phyloP scores from a whole-genome alignment of 306 rosid genomes.

The Cicer pinnatifidum region DNA sequence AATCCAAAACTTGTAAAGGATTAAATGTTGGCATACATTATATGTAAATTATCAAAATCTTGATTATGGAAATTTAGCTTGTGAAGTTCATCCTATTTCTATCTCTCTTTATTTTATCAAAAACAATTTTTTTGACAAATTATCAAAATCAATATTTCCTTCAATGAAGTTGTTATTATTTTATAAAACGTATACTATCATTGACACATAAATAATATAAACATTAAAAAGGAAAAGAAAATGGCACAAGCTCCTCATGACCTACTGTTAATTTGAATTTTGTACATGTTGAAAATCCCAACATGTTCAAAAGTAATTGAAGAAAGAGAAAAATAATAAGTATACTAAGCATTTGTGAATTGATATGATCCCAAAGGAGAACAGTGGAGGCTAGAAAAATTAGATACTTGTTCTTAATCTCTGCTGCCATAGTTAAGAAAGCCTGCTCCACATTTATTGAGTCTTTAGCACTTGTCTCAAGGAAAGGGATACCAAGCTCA shows the following conservation, averaged over 20 bases:
- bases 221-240: not conserved
- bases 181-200: not conserved
- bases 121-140: too few relatives aligned
- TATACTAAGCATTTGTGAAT: not conserved
- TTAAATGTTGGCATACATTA: constrained; percentile 18
- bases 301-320: not conserved
- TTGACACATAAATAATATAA: not conserved
- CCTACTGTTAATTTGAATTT: constrained; percentile 3
- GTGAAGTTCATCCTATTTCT: not conserved
- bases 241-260: constrained; percentile 11
- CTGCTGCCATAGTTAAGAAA: constrained; percentile 91
- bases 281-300: constrained; percentile 19
- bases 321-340: constrained; percentile 10
- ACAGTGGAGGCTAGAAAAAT: constrained; percentile 44
- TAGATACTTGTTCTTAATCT: constrained; percentile 89
- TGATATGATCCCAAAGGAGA: constrained; percentile 23
- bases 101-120: not conserved
- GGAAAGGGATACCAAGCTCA: constrained; percentile 93
- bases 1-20: constrained; percentile 2
- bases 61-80: constrained; percentile 2
- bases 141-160: too few relatives aligned
- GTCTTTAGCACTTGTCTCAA: constrained; percentile 98
- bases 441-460: constrained; percentile 98
- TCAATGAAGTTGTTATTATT: not conserved
- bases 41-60: not conserved